Evolutionary conservation across 2,329 filamentous ascomycete genomes (phyloP).

Genomic region (Stagonosporopsis vannaccii): DNA sequence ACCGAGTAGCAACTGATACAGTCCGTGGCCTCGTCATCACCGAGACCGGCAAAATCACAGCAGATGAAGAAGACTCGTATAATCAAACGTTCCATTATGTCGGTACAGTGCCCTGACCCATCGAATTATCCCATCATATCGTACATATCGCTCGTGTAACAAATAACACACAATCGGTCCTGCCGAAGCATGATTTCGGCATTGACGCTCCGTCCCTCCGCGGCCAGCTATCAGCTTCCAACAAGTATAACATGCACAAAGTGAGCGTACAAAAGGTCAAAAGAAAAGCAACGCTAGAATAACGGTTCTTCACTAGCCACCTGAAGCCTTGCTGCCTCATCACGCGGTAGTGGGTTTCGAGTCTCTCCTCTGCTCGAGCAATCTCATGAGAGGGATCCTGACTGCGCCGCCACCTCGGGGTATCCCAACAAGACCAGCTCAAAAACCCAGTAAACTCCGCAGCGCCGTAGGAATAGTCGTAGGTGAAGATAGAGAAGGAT

Average conservation of each 20-base stretch:
- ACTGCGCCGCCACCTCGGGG: slow-evolving; percentile 21
- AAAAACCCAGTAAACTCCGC: slow-evolving; percentile 27
- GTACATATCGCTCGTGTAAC: slow-evolving; percentile 23
- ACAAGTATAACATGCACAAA: slow-evolving; percentile 29
- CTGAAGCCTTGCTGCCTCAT: neutral
- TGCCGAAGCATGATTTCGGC: slow-evolving; percentile 25
- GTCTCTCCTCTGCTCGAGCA: slow-evolving; percentile 2
- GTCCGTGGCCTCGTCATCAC: neutral
- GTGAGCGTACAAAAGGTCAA: slow-evolving; percentile 29
- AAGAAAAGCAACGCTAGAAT: slow-evolving; percentile 11
- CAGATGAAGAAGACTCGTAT: neutral
- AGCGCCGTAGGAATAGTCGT: slow-evolving; percentile 29
- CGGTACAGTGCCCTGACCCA: neutral
- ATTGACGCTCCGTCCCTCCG: neutral
- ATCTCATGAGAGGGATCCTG: slow-evolving; percentile 7
- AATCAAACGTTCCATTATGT: slow-evolving; percentile 13
- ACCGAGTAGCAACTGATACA: neutral
- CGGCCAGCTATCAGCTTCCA: slow-evolving; percentile 2
- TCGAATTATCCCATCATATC: slow-evolving; percentile 17
- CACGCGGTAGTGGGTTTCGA: neutral
- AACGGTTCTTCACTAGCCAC: slow-evolving; percentile 1
- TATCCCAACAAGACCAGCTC: slow-evolving; percentile 32
- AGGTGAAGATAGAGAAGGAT: slow-evolving; percentile 26
- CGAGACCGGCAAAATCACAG: neutral
- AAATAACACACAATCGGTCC: slow-evolving; percentile 27